Evolutionary conservation across 2,329 filamentous ascomycete species (phyloP).

Genomic region (Bipolaris sorokiniana): DNA sequence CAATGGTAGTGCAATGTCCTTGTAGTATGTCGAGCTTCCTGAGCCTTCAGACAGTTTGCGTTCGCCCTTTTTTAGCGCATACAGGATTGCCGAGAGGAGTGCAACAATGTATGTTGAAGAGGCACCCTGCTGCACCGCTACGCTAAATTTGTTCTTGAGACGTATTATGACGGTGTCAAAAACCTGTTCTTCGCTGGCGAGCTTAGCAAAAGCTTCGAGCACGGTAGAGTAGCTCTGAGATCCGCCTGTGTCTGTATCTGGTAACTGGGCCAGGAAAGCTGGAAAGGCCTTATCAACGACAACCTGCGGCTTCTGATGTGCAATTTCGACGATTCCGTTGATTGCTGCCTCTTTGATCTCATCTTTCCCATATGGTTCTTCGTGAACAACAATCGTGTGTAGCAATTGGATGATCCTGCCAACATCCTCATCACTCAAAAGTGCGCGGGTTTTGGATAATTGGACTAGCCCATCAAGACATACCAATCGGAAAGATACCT

Average conservation of each 20-base stretch:
- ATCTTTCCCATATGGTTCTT: constrained; percentile 62
- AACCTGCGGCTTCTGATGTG: constrained; percentile 65
- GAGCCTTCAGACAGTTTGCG: constrained; percentile 56
- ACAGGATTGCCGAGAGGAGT: constrained; percentile 66
- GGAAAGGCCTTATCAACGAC: constrained; percentile 71
- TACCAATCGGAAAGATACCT: constrained; percentile 57
- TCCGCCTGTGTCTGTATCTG: constrained; percentile 60
- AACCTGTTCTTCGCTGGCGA: constrained; percentile 66
- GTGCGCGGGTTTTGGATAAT: constrained; percentile 50
- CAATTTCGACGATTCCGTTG: constrained; percentile 64
- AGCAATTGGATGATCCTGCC: constrained; percentile 64
- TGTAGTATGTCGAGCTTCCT: constrained; percentile 52
- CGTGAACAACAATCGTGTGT: constrained; percentile 65
- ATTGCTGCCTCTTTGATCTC: constrained; percentile 66
- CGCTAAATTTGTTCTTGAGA: constrained; percentile 67
- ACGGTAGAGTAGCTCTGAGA: constrained; percentile 59
- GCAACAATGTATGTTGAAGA: constrained; percentile 63
- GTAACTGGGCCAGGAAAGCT: constrained; percentile 68
- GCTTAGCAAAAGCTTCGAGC: constrained; percentile 68
- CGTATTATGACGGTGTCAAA: constrained; percentile 69
- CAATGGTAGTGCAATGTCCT: constrained; percentile 55
- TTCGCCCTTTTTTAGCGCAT: constrained; percentile 63
- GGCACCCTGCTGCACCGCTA: constrained; percentile 60
- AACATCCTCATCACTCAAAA: constrained; percentile 52
- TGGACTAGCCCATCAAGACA: constrained; percentile 54